Evolutionary conservation across 2,329 filamentous ascomycete genomes (phyloP), one percentile per base, ranked within the genome.

Genomic region (Paraconiothyrium sp.): DNA sequence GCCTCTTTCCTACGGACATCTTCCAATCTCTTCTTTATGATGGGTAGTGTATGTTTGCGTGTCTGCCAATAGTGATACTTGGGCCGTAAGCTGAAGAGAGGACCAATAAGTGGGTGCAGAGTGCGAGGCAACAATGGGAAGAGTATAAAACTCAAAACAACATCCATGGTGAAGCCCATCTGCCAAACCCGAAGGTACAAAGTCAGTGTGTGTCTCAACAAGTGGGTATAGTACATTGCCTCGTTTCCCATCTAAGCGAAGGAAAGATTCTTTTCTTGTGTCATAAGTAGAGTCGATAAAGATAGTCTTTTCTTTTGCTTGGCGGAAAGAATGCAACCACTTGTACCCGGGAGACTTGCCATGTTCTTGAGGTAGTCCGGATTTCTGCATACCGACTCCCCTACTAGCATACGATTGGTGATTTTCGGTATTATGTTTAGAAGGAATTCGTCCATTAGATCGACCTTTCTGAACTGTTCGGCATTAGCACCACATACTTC

Each of bases 61-160:
- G 82, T 78, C 43, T 76, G 77, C 61, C 79, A 77, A 76, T 82
- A 86, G 61, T 84, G 81, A 30, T 81, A 78, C 66, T 80, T 80
- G 65, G 85, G 84, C 1, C 80, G 75, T 0, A 86, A 66, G 3
- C 81, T 69, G 24, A 84, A 64, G 0, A 86, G 66, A 3, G 75
- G 79, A 10, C 84, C 83, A 4, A 87, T 58, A 1, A 88, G 61
- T 0, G 84, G 84, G 27, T 85, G 83, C 2, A 88, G 68, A 1
- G 83, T 73, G 8, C 75, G 75, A 0, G 86, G 85, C 2, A 84
- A 74, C 59, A 85, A 72, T 60, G 82, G 82, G 48, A 82, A 68
- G 1, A 86, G 68, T 16, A 64, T 37, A 16, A 76, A 67, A 39
- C 59, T 70, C 8, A 69, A 66, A n/a, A 78, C 72, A 2, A 86